phyloP scores from a whole-genome alignment of 257 asterid species.

The Lithospermum erythrorhizon region DNA sequence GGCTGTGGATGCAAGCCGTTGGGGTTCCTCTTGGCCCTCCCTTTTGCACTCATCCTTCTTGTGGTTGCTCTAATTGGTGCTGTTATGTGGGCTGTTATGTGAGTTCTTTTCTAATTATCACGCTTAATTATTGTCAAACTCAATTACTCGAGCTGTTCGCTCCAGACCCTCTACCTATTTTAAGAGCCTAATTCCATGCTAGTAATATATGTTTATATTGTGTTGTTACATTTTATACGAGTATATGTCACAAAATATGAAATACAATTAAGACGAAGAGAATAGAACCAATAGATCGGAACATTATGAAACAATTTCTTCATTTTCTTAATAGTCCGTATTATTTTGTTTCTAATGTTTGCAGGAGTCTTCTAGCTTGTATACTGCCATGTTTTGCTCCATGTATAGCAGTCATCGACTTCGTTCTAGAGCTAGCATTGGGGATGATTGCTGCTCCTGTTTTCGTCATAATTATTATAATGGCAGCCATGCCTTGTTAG shows the following conservation, averaged over 20 bases:
- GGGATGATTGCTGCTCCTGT: background rate
- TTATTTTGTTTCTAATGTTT: background rate
- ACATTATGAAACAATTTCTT: no score
- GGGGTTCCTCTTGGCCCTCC: slow-evolving; percentile 48
- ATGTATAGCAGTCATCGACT: background rate
- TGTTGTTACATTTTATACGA: no score
- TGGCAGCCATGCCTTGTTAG: slow-evolving; percentile 1
- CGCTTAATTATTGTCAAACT: background rate
- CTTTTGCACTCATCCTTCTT: slow-evolving; percentile 61
- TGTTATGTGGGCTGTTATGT: slow-evolving; percentile 74
- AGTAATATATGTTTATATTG: no score
- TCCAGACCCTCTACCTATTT: no score
- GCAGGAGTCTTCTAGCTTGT: background rate
- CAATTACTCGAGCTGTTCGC: no score
- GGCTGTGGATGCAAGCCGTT: slow-evolving; percentile 27
- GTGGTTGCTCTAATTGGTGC: slow-evolving; percentile 59
- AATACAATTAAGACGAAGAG: no score
- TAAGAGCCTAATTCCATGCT: no score
- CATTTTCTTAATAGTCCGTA: no score
- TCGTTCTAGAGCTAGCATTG: background rate
- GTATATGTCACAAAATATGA: no score
- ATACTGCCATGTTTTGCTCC: background rate
- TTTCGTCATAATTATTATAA: background rate
- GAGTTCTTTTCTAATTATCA: background rate
- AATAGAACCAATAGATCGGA: no score